Conservation (phyloP, 306 rosid genomes). For the Echinosophora koreensis region DNA sequence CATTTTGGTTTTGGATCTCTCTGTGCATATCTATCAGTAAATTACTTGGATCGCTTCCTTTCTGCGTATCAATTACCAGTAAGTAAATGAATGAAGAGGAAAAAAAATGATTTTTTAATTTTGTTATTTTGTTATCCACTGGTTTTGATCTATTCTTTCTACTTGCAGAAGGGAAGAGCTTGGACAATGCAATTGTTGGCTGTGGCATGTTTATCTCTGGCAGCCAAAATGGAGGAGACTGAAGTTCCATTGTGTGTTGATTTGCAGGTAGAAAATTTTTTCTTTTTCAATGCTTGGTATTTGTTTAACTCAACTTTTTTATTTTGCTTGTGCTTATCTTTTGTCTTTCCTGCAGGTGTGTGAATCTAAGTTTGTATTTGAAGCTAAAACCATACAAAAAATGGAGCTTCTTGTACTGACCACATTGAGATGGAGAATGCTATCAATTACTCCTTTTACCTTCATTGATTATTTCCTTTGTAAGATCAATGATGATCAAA, state of each 20-base stretch:
- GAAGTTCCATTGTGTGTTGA: conserved; percentile 74
- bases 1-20: conserved; percentile 91
- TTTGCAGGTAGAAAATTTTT: conserved; percentile 69
- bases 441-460: conserved; percentile 84
- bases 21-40: conserved; percentile 76
- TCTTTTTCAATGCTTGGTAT: conserved; percentile 4
- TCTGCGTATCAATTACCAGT: conserved; percentile 87
- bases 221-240: conserved; percentile 92
- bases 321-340: conserved; percentile 39
- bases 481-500: conserved; percentile 68
- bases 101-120: not conserved
- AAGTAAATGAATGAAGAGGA: conserved; percentile 53
- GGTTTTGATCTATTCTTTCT: conserved; percentile 50
- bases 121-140: not conserved
- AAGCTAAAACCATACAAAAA: conserved; percentile 85
- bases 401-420: conserved; percentile 95
- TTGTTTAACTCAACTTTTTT: conserved; percentile 20
- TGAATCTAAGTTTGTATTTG: conserved; percentile 80
- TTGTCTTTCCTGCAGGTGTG: conserved; percentile 65
- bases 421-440: conserved; percentile 96
- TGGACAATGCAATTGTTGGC: conserved; percentile 97
- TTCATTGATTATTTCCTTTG: conserved; percentile 78
- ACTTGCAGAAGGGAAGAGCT: conserved; percentile 69
- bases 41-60: conserved; percentile 95
- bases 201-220: conserved; percentile 87